These are phyloP conservation scores for Colletotrichum cordylinicola DNA, from an alignment of 2,329 filamentous ascomycete genomes.

Conservation along the genomic window DNA sequence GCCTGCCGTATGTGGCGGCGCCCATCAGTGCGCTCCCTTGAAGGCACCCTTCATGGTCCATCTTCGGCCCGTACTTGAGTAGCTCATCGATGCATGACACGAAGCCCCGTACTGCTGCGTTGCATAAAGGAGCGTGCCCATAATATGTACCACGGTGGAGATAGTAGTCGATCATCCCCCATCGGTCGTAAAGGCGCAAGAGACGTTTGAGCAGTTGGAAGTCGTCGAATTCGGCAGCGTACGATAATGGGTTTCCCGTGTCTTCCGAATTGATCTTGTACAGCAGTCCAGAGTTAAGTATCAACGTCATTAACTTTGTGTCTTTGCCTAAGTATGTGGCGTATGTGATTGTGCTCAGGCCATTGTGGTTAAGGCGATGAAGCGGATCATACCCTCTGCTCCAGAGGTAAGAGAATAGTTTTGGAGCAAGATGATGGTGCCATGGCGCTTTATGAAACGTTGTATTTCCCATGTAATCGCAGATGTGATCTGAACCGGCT, in stretches of 20 bases:
- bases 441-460: no score
- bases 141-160: accelerated
- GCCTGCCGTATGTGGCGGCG: neutral
- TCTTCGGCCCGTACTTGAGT: accelerated
- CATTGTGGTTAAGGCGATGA: no score
- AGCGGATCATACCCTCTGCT: no score
- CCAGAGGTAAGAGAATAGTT: no score
- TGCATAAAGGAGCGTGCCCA: accelerated
- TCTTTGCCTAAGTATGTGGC: accelerated
- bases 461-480: no score
- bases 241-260: neutral
- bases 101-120: accelerated
- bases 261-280: accelerated
- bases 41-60: neutral
- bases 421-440: no score
- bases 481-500: no score
- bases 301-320: neutral
- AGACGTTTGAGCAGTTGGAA: neutral
- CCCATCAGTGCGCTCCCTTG: neutral
- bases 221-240: accelerated
- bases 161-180: accelerated
- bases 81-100: neutral
- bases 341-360: no score
- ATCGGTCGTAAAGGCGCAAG: neutral
- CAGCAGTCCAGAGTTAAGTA: neutral